Base-by-base conservation (phyloP, 2,329 filamentous ascomycete species). In the Aspergillus ochraceus region DNA sequence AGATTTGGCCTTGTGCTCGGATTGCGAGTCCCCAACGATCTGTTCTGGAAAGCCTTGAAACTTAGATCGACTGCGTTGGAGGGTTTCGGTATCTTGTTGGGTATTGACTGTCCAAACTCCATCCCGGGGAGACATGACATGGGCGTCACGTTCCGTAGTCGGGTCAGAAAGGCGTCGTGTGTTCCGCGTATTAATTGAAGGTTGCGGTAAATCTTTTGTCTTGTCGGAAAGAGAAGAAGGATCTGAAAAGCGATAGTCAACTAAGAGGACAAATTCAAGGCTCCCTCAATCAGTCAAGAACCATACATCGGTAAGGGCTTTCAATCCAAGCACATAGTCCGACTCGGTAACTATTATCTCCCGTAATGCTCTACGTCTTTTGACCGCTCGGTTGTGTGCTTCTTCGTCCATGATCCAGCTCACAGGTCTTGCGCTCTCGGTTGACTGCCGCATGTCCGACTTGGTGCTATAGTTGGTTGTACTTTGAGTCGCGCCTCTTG, bases 321-420 rank as follows among this genome's bases (percentile, higher is more conserved):
- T 91, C 59, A 98, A 77, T 69, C 97, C 94, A 17, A 88, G 86
- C 67, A 98, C 88, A 72, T 98, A 98, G 69, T 89, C 87, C 72
- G 95, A 90, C 74, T 98, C 95, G 0, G 93, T 96, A 58, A 79
- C 84, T 61, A 97, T 86, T 54, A 98, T 80, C 76, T 98, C 95
- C 71, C 95, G 90, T 39, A 98, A 77, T 45, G 96, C 87, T 62
- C 88, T 87, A 14, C 91, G 86, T 61, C 95, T 86, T 69, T 92
- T 90, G 20, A 90, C 76, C 1, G 91, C 86, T 55, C 93, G 86
- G 65, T 88, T 84, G 47, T 85, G 84, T n/a, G 90, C 88, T 30
- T 83, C 87, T 59, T 88, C 84, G 65, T 97, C 92, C 11, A 88
- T 73, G 12, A 79, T 71, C 17, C 78, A 77, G 12, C 76, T 80